Conservation (phyloP, 73 alveolate species). For the Symbiodinium natans region DNA sequence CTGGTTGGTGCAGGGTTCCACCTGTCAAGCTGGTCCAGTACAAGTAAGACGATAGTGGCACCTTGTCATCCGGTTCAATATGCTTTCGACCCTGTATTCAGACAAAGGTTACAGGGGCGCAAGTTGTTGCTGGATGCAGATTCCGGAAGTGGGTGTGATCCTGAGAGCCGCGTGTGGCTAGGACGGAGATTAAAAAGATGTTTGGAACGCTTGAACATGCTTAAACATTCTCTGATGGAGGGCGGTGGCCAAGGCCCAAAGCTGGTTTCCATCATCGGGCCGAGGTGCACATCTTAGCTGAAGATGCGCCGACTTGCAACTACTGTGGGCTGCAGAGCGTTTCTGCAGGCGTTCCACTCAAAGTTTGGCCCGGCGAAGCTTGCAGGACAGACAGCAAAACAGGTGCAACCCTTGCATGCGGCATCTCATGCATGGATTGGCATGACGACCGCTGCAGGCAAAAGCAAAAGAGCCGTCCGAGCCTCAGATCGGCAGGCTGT, state of each 20-base stretch:
- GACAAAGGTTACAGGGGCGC: conserved; percentile 38
- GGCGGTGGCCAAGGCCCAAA: not conserved
- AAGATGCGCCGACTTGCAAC: no score
- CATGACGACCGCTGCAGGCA: not conserved
- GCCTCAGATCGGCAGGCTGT: not conserved
- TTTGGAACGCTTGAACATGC: not conserved
- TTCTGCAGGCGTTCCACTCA: not conserved
- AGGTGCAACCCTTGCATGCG: not conserved
- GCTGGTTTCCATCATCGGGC: conserved; percentile 51
- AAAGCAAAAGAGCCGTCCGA: not conserved
- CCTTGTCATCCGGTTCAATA: no score
- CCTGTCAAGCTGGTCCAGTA: not conserved
- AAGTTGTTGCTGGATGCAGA: conserved; percentile 20
- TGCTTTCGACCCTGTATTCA: not conserved
- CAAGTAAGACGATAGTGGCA: not conserved
- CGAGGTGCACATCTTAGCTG: not conserved
- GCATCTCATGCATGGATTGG: not conserved
- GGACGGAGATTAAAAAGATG: no score
- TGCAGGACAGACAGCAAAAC: not conserved
- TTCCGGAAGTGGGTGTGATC: conserved; percentile 12
- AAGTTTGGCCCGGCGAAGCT: not conserved
- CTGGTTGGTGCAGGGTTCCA: not conserved
- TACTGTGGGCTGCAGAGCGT: no score
- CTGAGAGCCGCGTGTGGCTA: not conserved
- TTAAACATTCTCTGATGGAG: not conserved